Base-by-base conservation (phyloP, 352 stramenopile species). In the Pythium brachiatum region DNA sequence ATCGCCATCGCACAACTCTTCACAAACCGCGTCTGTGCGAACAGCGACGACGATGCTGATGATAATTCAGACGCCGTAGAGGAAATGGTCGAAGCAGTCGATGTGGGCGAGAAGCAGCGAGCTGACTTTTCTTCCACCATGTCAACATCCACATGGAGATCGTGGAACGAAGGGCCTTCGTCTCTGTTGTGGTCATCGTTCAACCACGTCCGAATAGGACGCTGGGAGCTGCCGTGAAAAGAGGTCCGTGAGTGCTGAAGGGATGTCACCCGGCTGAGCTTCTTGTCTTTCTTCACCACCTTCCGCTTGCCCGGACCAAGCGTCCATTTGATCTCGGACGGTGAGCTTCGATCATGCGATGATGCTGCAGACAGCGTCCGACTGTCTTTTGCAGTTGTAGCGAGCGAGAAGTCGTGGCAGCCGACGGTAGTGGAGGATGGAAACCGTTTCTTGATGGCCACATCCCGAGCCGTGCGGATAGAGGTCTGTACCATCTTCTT, bases 1-100 rank as follows among this genome's bases (percentile, higher is more conserved):
- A 93, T 79, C 15, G 79, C 81, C 7, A 78, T 70, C 18, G 84
- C 80, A 31, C 84, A 91, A 16, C 73, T 77, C 29, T 80, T 75
- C 16, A 93, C 64, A 8, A 81, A 79, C 44, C 90, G 81, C 11
- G 75, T 66, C 7, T 53, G 73, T 39, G 73, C 72, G 47, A 75
- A 75, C 39, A 75, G 66, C 31, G 73, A 57, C 36, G 74, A 79
- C 31, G 62, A 75, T 8, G 73, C 74, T 16, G 70, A 79, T 4
- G 63, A 71, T 0, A 73, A 69, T 29, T 59, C 73, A 9, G 74
- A 78, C 15, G 75, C 81, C 1, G 67, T 75, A 4, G 79, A 73
- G 21, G 61, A 68, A n/a, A 62, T 51, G 1, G 73, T 74, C 12
- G 79, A 86, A 0, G 60, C 60, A 4, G 76, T 83, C 5, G 79